Conservation (phyloP, 2,329 filamentous ascomycete genomes). For the Colletotrichum tofieldiae region DNA sequence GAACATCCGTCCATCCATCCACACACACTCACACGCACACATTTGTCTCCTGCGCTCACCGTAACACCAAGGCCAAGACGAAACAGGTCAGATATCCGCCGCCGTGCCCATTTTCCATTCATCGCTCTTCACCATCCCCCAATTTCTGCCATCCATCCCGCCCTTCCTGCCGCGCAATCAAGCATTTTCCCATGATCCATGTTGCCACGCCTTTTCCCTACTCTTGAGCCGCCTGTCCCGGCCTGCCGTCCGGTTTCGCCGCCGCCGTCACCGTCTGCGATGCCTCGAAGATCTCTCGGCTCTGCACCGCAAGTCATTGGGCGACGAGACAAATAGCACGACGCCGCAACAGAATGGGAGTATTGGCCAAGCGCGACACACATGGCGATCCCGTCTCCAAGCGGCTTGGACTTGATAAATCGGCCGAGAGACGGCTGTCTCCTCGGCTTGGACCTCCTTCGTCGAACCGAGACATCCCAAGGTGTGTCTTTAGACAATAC, state of each 20-base stretch:
- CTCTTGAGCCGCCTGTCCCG: neutral
- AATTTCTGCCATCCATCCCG: conserved; percentile 11
- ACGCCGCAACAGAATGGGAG: neutral
- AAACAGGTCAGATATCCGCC: conserved; percentile 40
- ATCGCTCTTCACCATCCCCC: conserved; percentile 6
- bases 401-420: conserved; percentile 27
- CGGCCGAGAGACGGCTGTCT: conserved; percentile 34
- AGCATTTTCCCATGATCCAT: conserved; percentile 29
- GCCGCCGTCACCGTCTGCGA: conserved; percentile 8
- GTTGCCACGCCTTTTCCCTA: conserved; percentile 16
- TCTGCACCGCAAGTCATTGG: conserved; percentile 33
- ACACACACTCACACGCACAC: neutral
- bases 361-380: conserved; percentile 25
- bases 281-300: conserved; percentile 33
- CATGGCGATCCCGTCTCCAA: conserved; percentile 35
- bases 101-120: conserved; percentile 3
- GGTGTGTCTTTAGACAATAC: conserved; percentile 4
- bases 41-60: neutral
- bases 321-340: conserved; percentile 2
- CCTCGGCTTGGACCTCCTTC: conserved; percentile 13
- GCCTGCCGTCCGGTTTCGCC: neutral
- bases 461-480: conserved; percentile 23
- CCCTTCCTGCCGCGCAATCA: conserved; percentile 31
- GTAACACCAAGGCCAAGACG: conserved; percentile 27
- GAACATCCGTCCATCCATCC: neutral